phyloP scores from a whole-genome alignment of 2,329 filamentous ascomycete species.

The Lasiodiplodia hormozganensis region DNA sequence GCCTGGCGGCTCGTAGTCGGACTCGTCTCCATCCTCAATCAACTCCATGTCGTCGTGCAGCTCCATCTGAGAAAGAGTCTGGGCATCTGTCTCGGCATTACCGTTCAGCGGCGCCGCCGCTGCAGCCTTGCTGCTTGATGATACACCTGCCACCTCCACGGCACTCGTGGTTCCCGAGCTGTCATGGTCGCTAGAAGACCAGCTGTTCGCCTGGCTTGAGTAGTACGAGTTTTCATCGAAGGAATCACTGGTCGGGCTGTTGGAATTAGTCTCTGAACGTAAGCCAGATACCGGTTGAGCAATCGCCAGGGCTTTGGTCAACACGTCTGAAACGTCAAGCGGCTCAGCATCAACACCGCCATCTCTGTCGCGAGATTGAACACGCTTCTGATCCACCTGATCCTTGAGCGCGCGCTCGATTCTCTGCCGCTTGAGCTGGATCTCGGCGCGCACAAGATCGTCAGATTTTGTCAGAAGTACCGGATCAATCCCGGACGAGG shows the following conservation, averaged over 20 bases:
- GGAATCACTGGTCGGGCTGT: slow-evolving; percentile 75
- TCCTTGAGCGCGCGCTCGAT: slow-evolving; percentile 80
- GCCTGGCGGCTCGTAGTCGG: slow-evolving; percentile 55
- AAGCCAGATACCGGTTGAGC: slow-evolving; percentile 73
- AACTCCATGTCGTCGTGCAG: slow-evolving; percentile 46
- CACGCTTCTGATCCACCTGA: slow-evolving; percentile 72
- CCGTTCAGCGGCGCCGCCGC: slow-evolving; percentile 9
- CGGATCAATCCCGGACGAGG: slow-evolving; percentile 76
- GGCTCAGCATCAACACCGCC: slow-evolving; percentile 54
- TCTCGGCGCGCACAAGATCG: slow-evolving; percentile 80
- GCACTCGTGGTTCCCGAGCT: slow-evolving; percentile 39
- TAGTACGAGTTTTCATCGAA: slow-evolving; percentile 96
- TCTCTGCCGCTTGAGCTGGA: slow-evolving; percentile 78
- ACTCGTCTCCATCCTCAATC: slow-evolving; percentile 45
- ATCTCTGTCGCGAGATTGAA: slow-evolving; percentile 56
- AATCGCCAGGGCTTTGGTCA: slow-evolving; percentile 69
- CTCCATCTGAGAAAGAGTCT: slow-evolving; percentile 23
- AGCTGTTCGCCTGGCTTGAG: slow-evolving; percentile 87
- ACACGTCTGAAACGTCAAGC: slow-evolving; percentile 52
- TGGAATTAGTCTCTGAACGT: slow-evolving; percentile 60
- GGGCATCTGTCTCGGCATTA: slow-evolving; percentile 5
- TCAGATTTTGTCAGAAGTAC: slow-evolving; percentile 87
- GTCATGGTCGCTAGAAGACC: slow-evolving; percentile 60
- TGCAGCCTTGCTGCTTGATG: slow-evolving; percentile 14
- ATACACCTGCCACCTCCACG: slow-evolving; percentile 33